Evolutionary conservation across 306 rosid species (phyloP).

Genomic region (Vigna mungo): DNA sequence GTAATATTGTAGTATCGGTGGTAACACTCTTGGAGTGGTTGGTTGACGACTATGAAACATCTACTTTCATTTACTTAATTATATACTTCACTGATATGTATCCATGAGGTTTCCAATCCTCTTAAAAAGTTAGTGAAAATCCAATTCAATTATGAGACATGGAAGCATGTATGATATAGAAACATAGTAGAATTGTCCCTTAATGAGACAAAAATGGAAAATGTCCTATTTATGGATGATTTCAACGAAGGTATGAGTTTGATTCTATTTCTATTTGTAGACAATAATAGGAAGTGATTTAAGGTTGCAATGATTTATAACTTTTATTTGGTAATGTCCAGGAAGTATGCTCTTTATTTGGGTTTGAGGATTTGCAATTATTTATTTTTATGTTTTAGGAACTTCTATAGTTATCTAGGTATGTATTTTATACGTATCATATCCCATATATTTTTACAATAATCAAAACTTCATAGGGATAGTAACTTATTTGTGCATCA

Average conservation of each 20-base stretch:
- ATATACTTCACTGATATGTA: background rate
- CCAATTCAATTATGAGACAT: too few species aligned
- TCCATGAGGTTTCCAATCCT: background rate
- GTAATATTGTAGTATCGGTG: constrained; percentile 16
- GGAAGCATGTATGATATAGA: too few species aligned
- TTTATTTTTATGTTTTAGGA: too few species aligned
- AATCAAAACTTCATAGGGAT: too few species aligned
- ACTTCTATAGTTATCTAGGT: too few species aligned
- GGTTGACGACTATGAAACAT: background rate
- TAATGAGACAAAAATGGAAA: background rate
- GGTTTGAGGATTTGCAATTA: too few species aligned
- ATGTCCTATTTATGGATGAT: background rate
- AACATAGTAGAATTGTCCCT: background rate
- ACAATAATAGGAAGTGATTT: background rate
- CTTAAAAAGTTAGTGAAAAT: too few species aligned
- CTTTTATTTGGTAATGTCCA: background rate
- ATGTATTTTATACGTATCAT: too few species aligned
- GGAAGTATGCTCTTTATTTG: background rate
- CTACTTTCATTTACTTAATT: background rate
- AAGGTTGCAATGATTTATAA: background rate
- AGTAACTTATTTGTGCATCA: too few species aligned
- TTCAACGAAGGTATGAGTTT: too few species aligned
- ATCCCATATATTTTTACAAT: too few species aligned
- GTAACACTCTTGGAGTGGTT: background rate
- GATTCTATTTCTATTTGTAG: too few species aligned